Base-by-base conservation (phyloP, 1,284 basidiomycete genomes). In the Puccinia triticina region DNA sequence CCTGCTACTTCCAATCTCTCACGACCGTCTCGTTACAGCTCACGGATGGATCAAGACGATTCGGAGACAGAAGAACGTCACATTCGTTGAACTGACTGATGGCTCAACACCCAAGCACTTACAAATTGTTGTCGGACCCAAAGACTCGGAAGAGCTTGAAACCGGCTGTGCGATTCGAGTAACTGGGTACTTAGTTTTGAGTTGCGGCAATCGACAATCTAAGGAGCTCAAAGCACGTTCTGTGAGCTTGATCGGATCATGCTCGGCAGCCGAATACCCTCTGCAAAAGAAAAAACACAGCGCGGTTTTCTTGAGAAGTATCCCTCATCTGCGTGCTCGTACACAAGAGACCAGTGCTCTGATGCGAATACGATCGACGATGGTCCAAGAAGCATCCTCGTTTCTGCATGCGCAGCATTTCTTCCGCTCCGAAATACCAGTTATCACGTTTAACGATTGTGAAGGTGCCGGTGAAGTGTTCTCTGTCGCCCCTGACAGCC, bases 381-480 rank as follows among this genome's bases (percentile, higher is more conserved):
- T 86, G 82, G 80, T 84, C 18, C 43, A 21, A 23, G 26, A 80
- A 46, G 78, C 78, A 40, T 72, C 50, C 23, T 55, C 37, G 3
- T 80, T 72, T 40, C 69, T 80, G 1, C 32, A 80, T 7, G 34
- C 67, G 16, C 26, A 93, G 87, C 93, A 92, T 46, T 98, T 97
- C 87, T 88, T 90, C 69, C 91, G 93, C 85, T 89, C 91, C 23
- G 92, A 96, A 84, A 93, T 95, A 0, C 96, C 97, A 0, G 90
- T 98, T 64, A 88, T 98, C 55, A 98, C 96, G 0, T 91, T 91
- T 11, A 94, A 92, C 84, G 97, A 99, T 87, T 96, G 95, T 84
- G 96, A 99, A 89, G 97, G 96, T n/a, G 96, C 93, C 3, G 96
- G 97, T 26, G 95, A 98, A 88, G 91, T 93, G 0, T 99, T 99